Evolutionary conservation across 2,329 filamentous ascomycete genomes (phyloP).

Genomic region (Ceratocystis cubensis): DNA sequence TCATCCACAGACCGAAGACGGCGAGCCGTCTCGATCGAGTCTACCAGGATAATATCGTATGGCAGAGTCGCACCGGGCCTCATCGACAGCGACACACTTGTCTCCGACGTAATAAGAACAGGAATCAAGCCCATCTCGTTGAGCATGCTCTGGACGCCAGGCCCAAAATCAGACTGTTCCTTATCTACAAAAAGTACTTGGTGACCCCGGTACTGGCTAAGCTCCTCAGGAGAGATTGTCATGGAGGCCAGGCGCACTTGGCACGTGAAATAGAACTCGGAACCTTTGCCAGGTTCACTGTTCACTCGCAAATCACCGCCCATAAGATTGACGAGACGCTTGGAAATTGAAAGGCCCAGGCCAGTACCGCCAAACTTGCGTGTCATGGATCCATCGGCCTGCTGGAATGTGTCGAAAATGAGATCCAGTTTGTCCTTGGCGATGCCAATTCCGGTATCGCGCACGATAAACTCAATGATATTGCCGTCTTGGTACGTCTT

Average conservation of each 20-base stretch:
- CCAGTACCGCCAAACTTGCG: constrained; percentile 92
- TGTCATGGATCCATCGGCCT: constrained; percentile 93
- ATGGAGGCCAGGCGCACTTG: constrained; percentile 72
- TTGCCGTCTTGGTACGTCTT: constrained; percentile 57
- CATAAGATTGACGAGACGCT: constrained; percentile 90
- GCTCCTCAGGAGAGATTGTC: constrained; percentile 62
- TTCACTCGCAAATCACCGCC: constrained; percentile 93
- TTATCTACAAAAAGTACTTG: constrained; percentile 93
- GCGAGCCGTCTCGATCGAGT: constrained; percentile 83
- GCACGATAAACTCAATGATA: constrained; percentile 88
- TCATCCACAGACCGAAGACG: constrained; percentile 76
- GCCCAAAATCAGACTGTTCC: constrained; percentile 62
- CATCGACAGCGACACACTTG: constrained; percentile 45
- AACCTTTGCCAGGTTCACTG: constrained; percentile 81
- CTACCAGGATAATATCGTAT: constrained; percentile 92
- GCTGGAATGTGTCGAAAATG: constrained; percentile 98
- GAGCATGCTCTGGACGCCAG: constrained; percentile 68
- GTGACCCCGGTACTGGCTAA: constrained; percentile 83
- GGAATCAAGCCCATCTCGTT: constrained; percentile 67
- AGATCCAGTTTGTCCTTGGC: constrained; percentile 88
- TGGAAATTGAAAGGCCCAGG: constrained; percentile 86
- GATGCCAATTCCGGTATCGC: constrained; percentile 94
- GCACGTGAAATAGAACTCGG: constrained; percentile 94
- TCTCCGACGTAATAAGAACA: constrained; percentile 70
- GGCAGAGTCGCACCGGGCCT: constrained; percentile 47